phyloP scores from a whole-genome alignment of 2,329 filamentous ascomycete genomes.

The Hirsutella minnesotensis region DNA sequence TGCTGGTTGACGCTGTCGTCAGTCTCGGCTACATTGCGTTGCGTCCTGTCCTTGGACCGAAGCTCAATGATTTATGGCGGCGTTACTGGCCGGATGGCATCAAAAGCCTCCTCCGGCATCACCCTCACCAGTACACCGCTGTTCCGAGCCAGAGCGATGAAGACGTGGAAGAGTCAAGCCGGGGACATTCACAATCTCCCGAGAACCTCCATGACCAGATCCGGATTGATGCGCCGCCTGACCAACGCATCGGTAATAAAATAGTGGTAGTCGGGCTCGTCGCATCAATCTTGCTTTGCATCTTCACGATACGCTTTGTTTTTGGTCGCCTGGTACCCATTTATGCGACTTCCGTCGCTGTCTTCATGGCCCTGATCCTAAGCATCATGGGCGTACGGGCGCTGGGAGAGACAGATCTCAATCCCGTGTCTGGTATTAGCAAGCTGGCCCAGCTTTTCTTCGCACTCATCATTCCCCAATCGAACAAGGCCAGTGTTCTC shows the following conservation, averaged over 20 bases:
- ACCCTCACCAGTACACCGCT: conserved; percentile 11
- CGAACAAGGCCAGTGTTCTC: conserved; percentile 73
- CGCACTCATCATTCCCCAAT: conserved; percentile 73
- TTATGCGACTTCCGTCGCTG: conserved; percentile 63
- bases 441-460: conserved; percentile 96
- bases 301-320: conserved; percentile 67
- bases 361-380: conserved; percentile 68
- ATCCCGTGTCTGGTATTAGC: conserved; percentile 91
- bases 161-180: background rate
- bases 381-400: conserved; percentile 65
- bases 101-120: conserved; percentile 3
- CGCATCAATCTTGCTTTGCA: conserved; percentile 66
- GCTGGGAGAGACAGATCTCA: conserved; percentile 77
- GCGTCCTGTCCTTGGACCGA: conserved; percentile 35
- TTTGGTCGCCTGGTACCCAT: conserved; percentile 77
- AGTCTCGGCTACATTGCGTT: conserved; percentile 71
- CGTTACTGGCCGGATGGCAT: background rate
- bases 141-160: conserved; percentile 7
- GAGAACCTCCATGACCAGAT: conserved; percentile 20
- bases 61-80: background rate
- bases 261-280: conserved; percentile 66
- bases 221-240: conserved; percentile 68
- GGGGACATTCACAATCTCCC: too few relatives aligned
- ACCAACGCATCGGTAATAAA: conserved; percentile 65
- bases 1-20: conserved; percentile 87